Evolutionary conservation across 2,329 filamentous ascomycete species (phyloP).

Genomic region (Sporothrix phasma): DNA sequence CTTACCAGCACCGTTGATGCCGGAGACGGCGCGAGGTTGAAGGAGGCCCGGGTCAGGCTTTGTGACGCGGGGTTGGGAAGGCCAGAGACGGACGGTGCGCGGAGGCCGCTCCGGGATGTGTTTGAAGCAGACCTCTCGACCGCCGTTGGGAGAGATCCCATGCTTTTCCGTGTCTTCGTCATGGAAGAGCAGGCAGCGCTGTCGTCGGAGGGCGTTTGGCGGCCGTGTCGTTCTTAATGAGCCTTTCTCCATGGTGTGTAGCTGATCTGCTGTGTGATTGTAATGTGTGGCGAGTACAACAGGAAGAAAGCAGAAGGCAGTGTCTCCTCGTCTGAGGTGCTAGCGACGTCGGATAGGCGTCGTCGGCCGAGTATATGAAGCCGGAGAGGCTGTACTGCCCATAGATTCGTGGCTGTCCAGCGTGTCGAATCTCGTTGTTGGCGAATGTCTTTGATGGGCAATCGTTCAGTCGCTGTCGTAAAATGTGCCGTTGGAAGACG

Average conservation of each 20-base stretch:
- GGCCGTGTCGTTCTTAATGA: constrained; percentile 58
- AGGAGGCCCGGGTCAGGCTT: constrained; percentile 44
- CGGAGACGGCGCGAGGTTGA: constrained; percentile 45
- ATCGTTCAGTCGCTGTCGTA: constrained; percentile 5
- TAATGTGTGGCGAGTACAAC: neutral
- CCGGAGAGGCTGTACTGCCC: constrained; percentile 14
- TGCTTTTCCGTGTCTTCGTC: constrained; percentile 61
- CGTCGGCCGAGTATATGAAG: neutral
- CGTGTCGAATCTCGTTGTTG: neutral
- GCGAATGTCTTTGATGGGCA: neutral
- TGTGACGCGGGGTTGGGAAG: constrained; percentile 32
- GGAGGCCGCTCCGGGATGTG: constrained; percentile 32
- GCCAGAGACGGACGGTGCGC: constrained; percentile 16
- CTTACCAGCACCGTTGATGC: constrained; percentile 51
- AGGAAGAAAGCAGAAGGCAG: neutral
- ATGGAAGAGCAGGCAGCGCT: constrained; percentile 66
- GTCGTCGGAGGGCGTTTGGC: constrained; percentile 58
- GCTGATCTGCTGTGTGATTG: neutral
- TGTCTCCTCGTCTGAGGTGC: neutral
- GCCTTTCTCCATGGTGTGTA: constrained; percentile 43
- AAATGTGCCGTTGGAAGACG: neutral
- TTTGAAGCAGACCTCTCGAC: constrained; percentile 49
- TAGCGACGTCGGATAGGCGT: neutral
- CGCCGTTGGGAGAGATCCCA: constrained; percentile 32
- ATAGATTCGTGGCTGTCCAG: constrained; percentile 7